Percentiles rank a stretch among this genome's conserved stretches.
Evolutionary conservation across 1,284 basidiomycete genomes (phyloP).

Genomic region (Leccinum holopus): DNA sequence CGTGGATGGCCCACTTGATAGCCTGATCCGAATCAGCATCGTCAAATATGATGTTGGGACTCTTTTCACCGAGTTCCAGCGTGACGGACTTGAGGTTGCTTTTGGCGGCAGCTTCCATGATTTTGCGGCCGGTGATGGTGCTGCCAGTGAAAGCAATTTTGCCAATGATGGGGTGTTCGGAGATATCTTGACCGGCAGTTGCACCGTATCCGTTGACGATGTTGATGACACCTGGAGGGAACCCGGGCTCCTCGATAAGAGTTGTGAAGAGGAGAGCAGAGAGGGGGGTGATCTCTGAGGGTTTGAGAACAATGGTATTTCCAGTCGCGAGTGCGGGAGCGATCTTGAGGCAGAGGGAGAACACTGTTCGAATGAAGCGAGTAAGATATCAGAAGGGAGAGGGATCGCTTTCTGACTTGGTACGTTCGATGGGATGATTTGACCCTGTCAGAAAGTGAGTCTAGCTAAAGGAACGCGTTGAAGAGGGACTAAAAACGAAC

Average conservation of each 20-base stretch:
- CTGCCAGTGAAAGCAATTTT: slow-evolving; percentile 53
- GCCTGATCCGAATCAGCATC: slow-evolving; percentile 61
- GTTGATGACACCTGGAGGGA: slow-evolving; percentile 72
- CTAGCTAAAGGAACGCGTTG: background rate
- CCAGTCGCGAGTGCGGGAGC: slow-evolving; percentile 71
- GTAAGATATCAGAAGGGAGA: too few species aligned
- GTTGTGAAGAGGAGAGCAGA: slow-evolving; percentile 30
- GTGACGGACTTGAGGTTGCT: slow-evolving; percentile 71
- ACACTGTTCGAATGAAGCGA: slow-evolving; percentile 14
- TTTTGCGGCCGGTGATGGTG: slow-evolving; percentile 64
- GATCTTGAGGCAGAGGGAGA: slow-evolving; percentile 67
- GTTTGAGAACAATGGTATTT: slow-evolving; percentile 68
- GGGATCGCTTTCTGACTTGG: slow-evolving; percentile 3
- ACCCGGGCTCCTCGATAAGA: slow-evolving; percentile 45
- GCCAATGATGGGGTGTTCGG: slow-evolving; percentile 37
- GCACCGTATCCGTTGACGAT: slow-evolving; percentile 59
- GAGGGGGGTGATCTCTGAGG: slow-evolving; percentile 69
- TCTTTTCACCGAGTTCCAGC: slow-evolving; percentile 76
- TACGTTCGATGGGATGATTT: slow-evolving; percentile 14
- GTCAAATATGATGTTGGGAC: slow-evolving; percentile 58
- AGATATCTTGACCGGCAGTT: slow-evolving; percentile 24
- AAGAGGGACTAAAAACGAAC: slow-evolving; percentile 1
- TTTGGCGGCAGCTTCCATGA: slow-evolving; percentile 65
- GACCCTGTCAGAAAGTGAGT: slow-evolving; percentile 2
- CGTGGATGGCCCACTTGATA: slow-evolving; percentile 55